phyloP scores from a whole-genome alignment of 2,329 filamentous ascomycete genomes.

The Trichoderma oligosporum region DNA sequence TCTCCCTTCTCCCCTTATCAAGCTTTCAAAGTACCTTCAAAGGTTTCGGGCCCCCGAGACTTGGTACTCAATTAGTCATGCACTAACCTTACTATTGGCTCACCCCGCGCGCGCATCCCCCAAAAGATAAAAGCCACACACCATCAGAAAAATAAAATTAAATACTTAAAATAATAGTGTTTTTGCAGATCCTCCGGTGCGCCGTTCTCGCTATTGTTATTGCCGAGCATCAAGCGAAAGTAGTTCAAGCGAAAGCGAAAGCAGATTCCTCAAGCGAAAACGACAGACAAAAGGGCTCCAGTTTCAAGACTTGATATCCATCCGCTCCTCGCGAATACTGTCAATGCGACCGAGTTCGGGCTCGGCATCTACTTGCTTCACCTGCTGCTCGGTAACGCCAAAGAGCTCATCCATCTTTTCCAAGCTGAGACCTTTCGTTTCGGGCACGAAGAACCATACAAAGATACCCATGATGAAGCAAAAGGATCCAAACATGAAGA shows the following conservation, averaged over 20 bases:
- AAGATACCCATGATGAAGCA: slow-evolving; percentile 63
- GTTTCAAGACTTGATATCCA: slow-evolving; percentile 20
- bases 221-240: neutral
- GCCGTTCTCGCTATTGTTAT: neutral
- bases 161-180: too few relatives aligned
- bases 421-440: slow-evolving; percentile 63
- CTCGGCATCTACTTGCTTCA: slow-evolving; percentile 32
- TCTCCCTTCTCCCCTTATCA: too few relatives aligned
- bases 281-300: too few relatives aligned
- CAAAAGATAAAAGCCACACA: neutral
- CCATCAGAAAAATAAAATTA: neutral
- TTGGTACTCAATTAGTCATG: neutral
- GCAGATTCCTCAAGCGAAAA: too few relatives aligned
- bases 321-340: slow-evolving; percentile 29
- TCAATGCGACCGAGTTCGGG: slow-evolving; percentile 27
- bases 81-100: neutral
- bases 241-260: neutral
- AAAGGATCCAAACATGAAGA: slow-evolving; percentile 66
- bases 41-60: too few relatives aligned
- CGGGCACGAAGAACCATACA: slow-evolving; percentile 64
- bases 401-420: slow-evolving; percentile 67
- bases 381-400: slow-evolving; percentile 51
- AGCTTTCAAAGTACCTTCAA: too few relatives aligned
- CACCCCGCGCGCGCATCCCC: neutral
- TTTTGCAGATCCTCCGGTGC: slow-evolving; percentile 1